These are phyloP conservation scores for Colletotrichum salicis DNA, from an alignment of 2,329 filamentous ascomycete species.

Conservation along the genomic window DNA sequence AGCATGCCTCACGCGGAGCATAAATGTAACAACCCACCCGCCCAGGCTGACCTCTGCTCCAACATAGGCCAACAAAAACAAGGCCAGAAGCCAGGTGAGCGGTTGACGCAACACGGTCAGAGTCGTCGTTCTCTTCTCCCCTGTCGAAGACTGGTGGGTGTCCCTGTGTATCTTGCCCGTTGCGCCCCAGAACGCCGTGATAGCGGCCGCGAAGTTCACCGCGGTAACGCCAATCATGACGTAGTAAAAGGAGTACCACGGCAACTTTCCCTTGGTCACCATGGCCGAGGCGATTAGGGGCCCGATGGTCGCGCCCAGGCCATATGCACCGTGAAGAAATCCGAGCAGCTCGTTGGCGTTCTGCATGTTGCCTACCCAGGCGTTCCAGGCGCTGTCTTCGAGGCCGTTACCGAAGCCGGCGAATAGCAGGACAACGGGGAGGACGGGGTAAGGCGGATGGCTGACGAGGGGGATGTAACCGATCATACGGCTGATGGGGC, in stretches of 20 bases:
- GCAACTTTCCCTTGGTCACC: slow-evolving; percentile 68
- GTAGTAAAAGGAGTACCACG: slow-evolving; percentile 82
- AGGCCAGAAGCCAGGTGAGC: slow-evolving; percentile 77
- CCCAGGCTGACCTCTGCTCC: slow-evolving; percentile 81
- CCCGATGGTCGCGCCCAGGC: slow-evolving; percentile 74
- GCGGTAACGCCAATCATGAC: slow-evolving; percentile 72
- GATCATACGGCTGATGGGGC: slow-evolving; percentile 69
- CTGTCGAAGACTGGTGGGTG: slow-evolving; percentile 41
- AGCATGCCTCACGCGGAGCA: slow-evolving; percentile 80
- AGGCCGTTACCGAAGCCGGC: slow-evolving; percentile 79
- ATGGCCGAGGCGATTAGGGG: slow-evolving; percentile 79
- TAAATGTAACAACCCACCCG: slow-evolving; percentile 86
- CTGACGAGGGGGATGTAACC: slow-evolving; percentile 73
- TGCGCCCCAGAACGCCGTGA: slow-evolving; percentile 71
- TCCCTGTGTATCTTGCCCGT: slow-evolving; percentile 67
- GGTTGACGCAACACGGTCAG: slow-evolving; percentile 56
- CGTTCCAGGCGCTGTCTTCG: slow-evolving; percentile 69
- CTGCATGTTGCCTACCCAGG: slow-evolving; percentile 76
- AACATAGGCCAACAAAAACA: slow-evolving; percentile 83
- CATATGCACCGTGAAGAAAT: slow-evolving; percentile 78
- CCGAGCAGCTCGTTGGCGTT: slow-evolving; percentile 79
- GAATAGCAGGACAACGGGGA: slow-evolving; percentile 73
- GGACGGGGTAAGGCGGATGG: slow-evolving; percentile 75
- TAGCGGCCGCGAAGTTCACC: slow-evolving; percentile 64
- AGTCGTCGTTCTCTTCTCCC: slow-evolving; percentile 56